Conservation (phyloP, 2,329 filamentous ascomycete genomes). For the Colletotrichum plurivorum region DNA sequence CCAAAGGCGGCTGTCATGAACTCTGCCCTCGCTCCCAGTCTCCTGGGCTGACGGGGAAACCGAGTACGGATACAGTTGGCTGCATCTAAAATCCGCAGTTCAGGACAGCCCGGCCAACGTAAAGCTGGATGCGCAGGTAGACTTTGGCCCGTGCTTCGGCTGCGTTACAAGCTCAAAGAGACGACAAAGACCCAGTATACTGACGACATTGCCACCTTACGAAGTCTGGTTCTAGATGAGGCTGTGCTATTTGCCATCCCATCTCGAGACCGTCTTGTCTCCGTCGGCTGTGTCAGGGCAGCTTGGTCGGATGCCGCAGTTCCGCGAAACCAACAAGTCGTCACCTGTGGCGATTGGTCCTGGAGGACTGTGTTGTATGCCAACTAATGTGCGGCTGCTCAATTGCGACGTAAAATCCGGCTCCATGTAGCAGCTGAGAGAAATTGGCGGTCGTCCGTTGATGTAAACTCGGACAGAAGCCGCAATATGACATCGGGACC, state of each 20-base stretch:
- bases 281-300: slow-evolving; percentile 5
- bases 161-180: background rate
- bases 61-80: background rate
- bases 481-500: background rate
- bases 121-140: background rate
- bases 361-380: background rate
- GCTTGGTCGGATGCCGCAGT: background rate
- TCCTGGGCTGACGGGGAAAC: background rate
- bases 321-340: background rate
- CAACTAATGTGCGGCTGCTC: slow-evolving; percentile 1
- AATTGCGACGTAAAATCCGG: slow-evolving; percentile 2
- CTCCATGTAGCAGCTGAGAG: no score
- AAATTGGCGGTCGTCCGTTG: no score
- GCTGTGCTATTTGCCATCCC: background rate
- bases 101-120: slow-evolving; percentile 15
- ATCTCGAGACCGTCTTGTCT: background rate
- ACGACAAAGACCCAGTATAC: slow-evolving; percentile 9
- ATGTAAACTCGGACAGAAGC: background rate
- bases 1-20: slow-evolving; percentile 20
- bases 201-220: slow-evolving; percentile 13
- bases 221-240: background rate
- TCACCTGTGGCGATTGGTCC: background rate
- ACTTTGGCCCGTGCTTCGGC: background rate
- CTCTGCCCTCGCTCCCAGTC: slow-evolving; percentile 1
- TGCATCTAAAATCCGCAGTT: background rate